Evolutionary conservation across 139 green algal genomes (phyloP), one percentile per base, ranked within the genome.

Genomic region (Limnomonas spitsbergensis): DNA sequence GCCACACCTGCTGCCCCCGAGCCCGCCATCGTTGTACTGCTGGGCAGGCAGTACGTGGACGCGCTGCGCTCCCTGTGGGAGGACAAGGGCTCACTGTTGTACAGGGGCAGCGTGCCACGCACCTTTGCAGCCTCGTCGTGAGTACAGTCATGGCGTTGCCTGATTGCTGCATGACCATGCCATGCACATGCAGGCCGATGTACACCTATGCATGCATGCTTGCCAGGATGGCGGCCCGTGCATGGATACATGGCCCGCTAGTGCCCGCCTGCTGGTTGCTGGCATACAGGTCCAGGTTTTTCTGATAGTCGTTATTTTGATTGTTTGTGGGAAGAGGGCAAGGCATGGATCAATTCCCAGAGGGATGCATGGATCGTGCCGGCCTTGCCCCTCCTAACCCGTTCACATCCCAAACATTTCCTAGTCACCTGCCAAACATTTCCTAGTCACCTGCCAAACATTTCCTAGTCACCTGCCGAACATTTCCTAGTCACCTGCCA

Each of bases 91-190:
- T 61, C 47, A 14, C 20, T 20, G 47, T 61, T 61, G 47, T 61
- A 61, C 47, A 61, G 20, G 47, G 47, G 47, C 47, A 61, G 47
- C 47, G 47, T 61, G 20, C 47, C 47, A 29, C 14, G 47, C 14
- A 61, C 47, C 47, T 61, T 61, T 61, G 47, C 47, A 61, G 14
- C 47, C 47, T 61, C 47, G 14, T 61, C 47, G 47, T 61, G 47
- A 61, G 47, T 61, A 20, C 14, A 29, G 47, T 61, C 14, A 61
- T 14, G 47, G 14, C 14, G 47, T 61, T 61, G 14, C 47, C 20
- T 61, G 14, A 20, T 29, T 61, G 14, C 14, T 61, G 47, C 14
- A 61, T 29, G 47, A 14, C 20, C 47, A 61, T 61, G 20, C 14
- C 20, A 61, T 61, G 47, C 14, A 14, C 14, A 61, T 61, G 20